Conservation (phyloP, 2,329 filamentous ascomycete genomes). For the Pseudogymnoascus sp. region DNA sequence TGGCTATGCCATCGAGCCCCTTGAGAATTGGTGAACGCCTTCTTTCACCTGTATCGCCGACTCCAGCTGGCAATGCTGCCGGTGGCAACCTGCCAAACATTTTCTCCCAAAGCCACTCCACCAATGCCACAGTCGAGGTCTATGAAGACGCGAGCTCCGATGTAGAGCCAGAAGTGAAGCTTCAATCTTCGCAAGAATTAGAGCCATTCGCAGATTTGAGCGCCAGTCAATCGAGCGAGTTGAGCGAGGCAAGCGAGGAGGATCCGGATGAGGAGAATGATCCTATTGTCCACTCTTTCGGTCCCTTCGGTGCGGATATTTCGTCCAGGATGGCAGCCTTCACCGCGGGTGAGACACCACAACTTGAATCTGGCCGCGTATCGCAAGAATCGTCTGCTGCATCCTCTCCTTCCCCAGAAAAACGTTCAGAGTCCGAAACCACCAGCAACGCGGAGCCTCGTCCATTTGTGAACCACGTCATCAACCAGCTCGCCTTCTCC, state of each 20-base stretch:
- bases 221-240: slow-evolving; percentile 42
- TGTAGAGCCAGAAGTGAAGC: slow-evolving; percentile 39
- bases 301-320: slow-evolving; percentile 79
- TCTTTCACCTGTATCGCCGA: slow-evolving; percentile 70
- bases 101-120: slow-evolving; percentile 33
- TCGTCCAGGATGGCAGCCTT: slow-evolving; percentile 77
- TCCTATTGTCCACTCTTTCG: slow-evolving; percentile 85
- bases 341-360: slow-evolving; percentile 45
- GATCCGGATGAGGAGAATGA: slow-evolving; percentile 92
- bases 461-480: slow-evolving; percentile 70
- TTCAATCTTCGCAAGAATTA: slow-evolving; percentile 20
- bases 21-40: slow-evolving; percentile 50
- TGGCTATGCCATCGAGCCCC: slow-evolving; percentile 53
- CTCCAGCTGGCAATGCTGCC: slow-evolving; percentile 34
- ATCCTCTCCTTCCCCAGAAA: slow-evolving; percentile 15
- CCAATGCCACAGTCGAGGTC: slow-evolving; percentile 51
- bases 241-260: slow-evolving; percentile 50
- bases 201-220: slow-evolving; percentile 10
- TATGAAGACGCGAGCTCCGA: slow-evolving; percentile 62
- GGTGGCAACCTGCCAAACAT: slow-evolving; percentile 21
- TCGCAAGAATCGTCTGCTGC: slow-evolving; percentile 24
- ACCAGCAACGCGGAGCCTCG: slow-evolving; percentile 35
- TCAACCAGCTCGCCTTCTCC: slow-evolving; percentile 94
- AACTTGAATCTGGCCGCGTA: slow-evolving; percentile 13
- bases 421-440: slow-evolving; percentile 22